These are phyloP conservation scores for Tetratostichococcus sp. DNA, from an alignment of 139 green algal genomes.

Conservation along the genomic window DNA sequence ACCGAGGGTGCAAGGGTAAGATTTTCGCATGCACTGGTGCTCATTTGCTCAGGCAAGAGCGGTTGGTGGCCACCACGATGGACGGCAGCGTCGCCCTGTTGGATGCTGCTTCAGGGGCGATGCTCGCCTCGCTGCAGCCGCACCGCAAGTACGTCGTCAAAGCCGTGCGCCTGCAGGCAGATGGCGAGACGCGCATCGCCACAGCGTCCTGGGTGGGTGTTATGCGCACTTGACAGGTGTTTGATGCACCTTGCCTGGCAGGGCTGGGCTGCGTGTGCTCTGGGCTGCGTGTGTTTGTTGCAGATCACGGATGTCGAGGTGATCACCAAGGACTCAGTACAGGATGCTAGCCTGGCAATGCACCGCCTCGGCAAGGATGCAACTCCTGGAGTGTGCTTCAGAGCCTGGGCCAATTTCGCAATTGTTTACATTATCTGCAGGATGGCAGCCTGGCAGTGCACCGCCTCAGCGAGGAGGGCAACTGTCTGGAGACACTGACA, in stretches of 20 bases:
- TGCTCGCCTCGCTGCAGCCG: constrained; percentile 6
- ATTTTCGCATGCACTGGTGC: too few relatives aligned
- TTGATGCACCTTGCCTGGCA: too few relatives aligned
- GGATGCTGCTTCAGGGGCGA: neutral
- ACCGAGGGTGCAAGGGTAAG: neutral
- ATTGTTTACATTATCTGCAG: too few relatives aligned
- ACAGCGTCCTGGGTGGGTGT: constrained; percentile 18
- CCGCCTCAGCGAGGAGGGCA: neutral
- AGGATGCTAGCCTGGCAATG: too few relatives aligned
- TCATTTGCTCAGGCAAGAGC: neutral
- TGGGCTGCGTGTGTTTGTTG: too few relatives aligned
- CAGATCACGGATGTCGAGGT: too few relatives aligned
- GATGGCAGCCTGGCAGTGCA: constrained; percentile 36
- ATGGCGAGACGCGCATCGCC: constrained; percentile 10
- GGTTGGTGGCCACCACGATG: constrained; percentile 43
- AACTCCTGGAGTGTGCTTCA: too few relatives aligned
- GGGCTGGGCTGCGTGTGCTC: too few relatives aligned
- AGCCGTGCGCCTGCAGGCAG: constrained; percentile 12
- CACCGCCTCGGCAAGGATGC: too few relatives aligned
- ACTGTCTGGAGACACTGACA: neutral
- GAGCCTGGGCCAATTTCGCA: too few relatives aligned
- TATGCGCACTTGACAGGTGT: too few relatives aligned
- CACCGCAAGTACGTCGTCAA: constrained; percentile 32
- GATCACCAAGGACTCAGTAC: too few relatives aligned
- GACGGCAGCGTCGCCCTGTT: constrained; percentile 46